Conservation (phyloP, 139 green algal genomes). For the Nannochloris sp. region DNA sequence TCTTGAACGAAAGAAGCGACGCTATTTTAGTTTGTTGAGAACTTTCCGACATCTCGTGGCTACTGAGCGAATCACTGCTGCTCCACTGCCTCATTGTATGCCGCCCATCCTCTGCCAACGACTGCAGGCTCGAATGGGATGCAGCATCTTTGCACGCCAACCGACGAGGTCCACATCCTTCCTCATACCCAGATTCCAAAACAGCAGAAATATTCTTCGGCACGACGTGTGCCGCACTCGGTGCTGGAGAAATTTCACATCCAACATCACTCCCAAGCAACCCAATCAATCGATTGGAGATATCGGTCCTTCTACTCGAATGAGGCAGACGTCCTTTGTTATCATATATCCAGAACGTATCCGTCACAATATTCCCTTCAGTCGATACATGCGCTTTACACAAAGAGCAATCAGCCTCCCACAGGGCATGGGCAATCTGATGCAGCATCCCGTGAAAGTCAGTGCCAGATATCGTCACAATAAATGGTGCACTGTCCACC, state of each 20-base stretch:
- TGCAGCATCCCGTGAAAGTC: conserved; percentile 43
- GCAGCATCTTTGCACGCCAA: conserved; percentile 5
- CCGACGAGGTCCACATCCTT: neutral
- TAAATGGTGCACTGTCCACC: neutral
- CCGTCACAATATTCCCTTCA: conserved; percentile 41
- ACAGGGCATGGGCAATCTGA: conserved; percentile 49
- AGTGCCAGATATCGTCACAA: conserved; percentile 29
- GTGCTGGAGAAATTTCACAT: conserved; percentile 12
- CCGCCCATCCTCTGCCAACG: neutral
- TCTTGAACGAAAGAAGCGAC: too few species aligned
- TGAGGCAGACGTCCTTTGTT: conserved; percentile 39
- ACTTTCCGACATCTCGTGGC: neutral
- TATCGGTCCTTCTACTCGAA: conserved; percentile 32
- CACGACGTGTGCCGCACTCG: neutral
- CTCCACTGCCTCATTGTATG: neutral
- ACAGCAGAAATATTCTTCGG: neutral
- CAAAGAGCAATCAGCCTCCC: conserved; percentile 36
- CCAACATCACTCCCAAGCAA: conserved; percentile 27
- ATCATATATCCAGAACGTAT: conserved; percentile 71
- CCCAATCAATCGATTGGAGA: conserved; percentile 40
- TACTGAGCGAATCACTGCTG: neutral
- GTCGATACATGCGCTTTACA: conserved; percentile 3
- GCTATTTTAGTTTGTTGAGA: neutral
- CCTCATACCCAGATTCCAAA: neutral
- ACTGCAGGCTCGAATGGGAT: neutral